These are phyloP conservation scores for Carex kokanica DNA, from an alignment of 176 grass and related monocot genomes.

Conservation along the genomic window DNA sequence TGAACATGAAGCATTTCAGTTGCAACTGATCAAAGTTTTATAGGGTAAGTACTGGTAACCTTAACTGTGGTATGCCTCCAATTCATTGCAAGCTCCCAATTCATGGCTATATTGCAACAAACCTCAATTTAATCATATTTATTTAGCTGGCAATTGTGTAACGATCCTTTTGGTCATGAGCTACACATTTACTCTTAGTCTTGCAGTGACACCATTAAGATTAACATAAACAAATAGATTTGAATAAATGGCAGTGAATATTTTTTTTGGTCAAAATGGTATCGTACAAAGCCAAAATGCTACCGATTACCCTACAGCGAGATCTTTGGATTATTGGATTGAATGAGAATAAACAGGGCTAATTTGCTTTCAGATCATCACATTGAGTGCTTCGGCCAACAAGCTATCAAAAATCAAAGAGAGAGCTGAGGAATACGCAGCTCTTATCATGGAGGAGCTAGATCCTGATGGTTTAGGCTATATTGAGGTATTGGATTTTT, in stretches of 20 bases:
- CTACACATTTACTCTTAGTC: not conserved
- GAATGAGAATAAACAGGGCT: not conserved
- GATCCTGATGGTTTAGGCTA: slow-evolving; percentile 64
- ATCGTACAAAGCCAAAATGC: not conserved
- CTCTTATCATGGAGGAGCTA: slow-evolving; percentile 92
- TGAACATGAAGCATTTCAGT: not conserved
- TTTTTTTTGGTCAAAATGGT: not conserved
- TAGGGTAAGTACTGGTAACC: not conserved
- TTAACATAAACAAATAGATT: not conserved
- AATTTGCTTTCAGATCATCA: slow-evolving; percentile 57
- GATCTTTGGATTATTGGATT: not conserved
- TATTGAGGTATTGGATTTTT: slow-evolving; percentile 51
- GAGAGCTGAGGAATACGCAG: slow-evolving; percentile 69
- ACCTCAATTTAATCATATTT: not conserved
- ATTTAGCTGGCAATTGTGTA: not conserved
- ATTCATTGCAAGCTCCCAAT: not conserved
- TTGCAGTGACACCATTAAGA: not conserved
- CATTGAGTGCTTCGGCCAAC: slow-evolving; percentile 88
- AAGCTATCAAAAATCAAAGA: slow-evolving; percentile 89
- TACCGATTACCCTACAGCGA: not conserved
- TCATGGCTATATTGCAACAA: not conserved
- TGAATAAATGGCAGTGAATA: not conserved
- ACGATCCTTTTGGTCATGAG: not conserved
- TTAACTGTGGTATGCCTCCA: not conserved
- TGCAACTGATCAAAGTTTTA: not conserved